Conservation (phyloP, 129 eudicot species). For the Apium graveolens region DNA sequence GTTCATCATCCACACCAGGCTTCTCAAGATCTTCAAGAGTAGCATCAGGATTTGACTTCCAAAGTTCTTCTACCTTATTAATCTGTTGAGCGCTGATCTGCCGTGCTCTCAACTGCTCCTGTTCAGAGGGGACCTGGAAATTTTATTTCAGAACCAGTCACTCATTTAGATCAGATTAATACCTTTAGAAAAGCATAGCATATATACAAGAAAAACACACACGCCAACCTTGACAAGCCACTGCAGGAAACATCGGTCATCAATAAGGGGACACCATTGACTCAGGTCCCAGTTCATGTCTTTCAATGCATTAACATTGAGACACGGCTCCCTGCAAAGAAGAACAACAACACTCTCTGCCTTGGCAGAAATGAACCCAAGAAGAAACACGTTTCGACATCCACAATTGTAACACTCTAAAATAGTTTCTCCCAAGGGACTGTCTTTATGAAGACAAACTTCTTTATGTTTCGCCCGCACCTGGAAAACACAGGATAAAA, state of each 20-base stretch:
- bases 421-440: constrained; percentile 75
- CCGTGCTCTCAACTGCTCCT: constrained; percentile 80
- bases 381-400: constrained; percentile 84
- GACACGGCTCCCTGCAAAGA: constrained; percentile 97
- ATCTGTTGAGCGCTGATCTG: constrained; percentile 69
- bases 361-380: constrained; percentile 92
- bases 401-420: constrained; percentile 92
- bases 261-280: constrained; percentile 99
- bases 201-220: neutral
- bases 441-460: constrained; percentile 95
- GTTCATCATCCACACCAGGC: constrained; percentile 99
- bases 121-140: constrained; percentile 91
- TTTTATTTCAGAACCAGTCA: constrained; percentile 9
- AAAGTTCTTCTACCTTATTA: constrained; percentile 82
- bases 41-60: constrained; percentile 99
- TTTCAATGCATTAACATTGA: constrained; percentile 78
- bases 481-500: constrained; percentile 21
- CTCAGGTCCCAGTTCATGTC: constrained; percentile 99
- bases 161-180: neutral
- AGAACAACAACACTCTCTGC: constrained; percentile 96
- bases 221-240: constrained; percentile 86
- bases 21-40: constrained; percentile 97
- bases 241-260: constrained; percentile 93
- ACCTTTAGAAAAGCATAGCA: neutral
- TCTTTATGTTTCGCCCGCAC: constrained; percentile 97